phyloP scores from a whole-genome alignment of 2,329 filamentous ascomycete species.

The Colletotrichum sp. region DNA sequence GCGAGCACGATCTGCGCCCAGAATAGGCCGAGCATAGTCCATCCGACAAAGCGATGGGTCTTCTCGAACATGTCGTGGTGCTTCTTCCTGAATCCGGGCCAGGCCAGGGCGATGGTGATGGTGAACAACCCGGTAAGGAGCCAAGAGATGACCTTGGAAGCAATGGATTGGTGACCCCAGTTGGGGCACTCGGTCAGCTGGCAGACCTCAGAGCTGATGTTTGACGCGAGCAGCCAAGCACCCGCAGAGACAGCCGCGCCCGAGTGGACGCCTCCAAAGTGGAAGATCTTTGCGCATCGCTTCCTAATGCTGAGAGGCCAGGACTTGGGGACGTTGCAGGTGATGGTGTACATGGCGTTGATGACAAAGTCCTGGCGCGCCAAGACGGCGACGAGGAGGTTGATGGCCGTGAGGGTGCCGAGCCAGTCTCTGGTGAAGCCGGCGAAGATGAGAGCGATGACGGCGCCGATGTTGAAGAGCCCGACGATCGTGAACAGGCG shows the following conservation, averaged over 20 bases:
- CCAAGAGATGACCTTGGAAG: constrained; percentile 57
- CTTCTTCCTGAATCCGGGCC: constrained; percentile 67
- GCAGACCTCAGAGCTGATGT: constrained; percentile 30
- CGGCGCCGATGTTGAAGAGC: constrained; percentile 53
- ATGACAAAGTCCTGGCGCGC: constrained; percentile 59
- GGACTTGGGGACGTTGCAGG: constrained; percentile 44
- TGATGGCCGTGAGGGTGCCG: constrained; percentile 47
- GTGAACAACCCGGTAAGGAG: constrained; percentile 60
- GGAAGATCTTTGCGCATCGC: constrained; percentile 54
- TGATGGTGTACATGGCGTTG: constrained; percentile 54
- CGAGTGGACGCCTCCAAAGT: constrained; percentile 57
- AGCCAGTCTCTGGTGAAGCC: constrained; percentile 30
- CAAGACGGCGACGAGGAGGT: constrained; percentile 53
- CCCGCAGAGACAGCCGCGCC: constrained; percentile 54
- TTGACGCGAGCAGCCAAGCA: constrained; percentile 52
- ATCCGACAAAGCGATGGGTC: constrained; percentile 46
- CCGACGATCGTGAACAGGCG: constrained; percentile 60
- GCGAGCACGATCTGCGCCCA: constrained; percentile 65
- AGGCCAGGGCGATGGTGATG: constrained; percentile 63
- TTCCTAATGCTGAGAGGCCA: constrained; percentile 53
- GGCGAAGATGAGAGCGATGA: constrained; percentile 43
- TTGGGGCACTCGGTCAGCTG: constrained; percentile 35
- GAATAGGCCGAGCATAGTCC: constrained; percentile 64
- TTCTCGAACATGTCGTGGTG: constrained; percentile 46
- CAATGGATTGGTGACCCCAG: constrained; percentile 32